Conservation (phyloP, 352 stramenopile genomes). For the Phytophthora sojae region DNA sequence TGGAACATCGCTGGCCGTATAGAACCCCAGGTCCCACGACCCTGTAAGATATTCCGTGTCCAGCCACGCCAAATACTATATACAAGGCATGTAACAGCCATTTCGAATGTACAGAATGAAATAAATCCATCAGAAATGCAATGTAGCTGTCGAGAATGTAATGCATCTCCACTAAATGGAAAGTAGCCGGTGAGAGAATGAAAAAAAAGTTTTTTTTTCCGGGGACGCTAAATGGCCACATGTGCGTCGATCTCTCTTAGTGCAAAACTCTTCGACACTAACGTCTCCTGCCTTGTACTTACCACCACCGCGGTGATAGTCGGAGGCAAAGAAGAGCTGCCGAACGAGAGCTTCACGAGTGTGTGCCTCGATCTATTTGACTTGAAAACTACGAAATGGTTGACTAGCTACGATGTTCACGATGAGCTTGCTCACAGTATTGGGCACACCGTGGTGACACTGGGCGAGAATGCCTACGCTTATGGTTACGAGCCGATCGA, state of each 20-base stretch:
- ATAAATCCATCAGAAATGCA: no score
- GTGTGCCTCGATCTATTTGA: conserved; percentile 71
- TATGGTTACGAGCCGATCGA: conserved; percentile 65
- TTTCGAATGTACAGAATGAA: no score
- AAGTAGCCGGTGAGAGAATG: no score
- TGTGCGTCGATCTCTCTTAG: conserved; percentile 39
- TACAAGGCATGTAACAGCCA: no score
- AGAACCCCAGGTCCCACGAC: no score
- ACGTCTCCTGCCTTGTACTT: not conserved
- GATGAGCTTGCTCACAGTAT: conserved; percentile 58
- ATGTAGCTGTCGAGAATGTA: no score
- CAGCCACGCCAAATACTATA: no score
- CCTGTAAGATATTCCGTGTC: no score
- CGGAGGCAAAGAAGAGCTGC: conserved; percentile 52
- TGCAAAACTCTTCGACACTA: not conserved
- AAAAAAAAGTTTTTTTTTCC: no score
- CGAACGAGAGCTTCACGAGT: conserved; percentile 29
- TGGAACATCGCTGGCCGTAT: no score
- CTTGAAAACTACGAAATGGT: conserved; percentile 48
- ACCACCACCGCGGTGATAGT: conserved; percentile 59
- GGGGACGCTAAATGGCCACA: conserved; percentile 48
- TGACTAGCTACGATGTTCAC: conserved; percentile 67
- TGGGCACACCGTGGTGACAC: conserved; percentile 53
- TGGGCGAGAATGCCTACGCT: conserved; percentile 47
- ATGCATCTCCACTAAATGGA: no score